A percentile compares a stretch with the other conserved stretches of the same genome.
phyloP scores from a whole-genome alignment of 208 protist genomes.

The Leishmania amazonensis region DNA sequence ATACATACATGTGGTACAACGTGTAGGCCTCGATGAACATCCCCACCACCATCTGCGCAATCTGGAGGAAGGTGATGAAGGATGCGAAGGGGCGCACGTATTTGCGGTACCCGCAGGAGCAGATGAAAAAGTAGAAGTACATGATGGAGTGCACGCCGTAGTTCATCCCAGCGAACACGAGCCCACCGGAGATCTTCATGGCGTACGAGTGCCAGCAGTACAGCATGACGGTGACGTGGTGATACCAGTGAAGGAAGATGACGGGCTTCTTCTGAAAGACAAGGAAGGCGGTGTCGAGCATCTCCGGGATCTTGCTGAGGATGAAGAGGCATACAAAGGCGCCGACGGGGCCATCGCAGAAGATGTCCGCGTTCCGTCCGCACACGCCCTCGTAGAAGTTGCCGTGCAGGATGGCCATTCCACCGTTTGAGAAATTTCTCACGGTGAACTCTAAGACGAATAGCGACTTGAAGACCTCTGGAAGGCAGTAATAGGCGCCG shows the following conservation, averaged over 20 bases:
- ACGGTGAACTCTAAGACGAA: constrained; percentile 19
- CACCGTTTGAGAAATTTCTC: constrained; percentile 20
- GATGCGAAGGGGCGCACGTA: constrained; percentile 77
- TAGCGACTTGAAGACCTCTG: constrained; percentile 38
- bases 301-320: constrained; percentile 88
- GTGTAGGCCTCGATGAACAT: constrained; percentile 57
- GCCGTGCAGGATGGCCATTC: constrained; percentile 18
- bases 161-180: constrained; percentile 94
- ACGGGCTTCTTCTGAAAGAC: constrained; percentile 85
- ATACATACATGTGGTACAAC: constrained; percentile 49
- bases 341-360: constrained; percentile 62
- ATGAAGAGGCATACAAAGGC: constrained; percentile 76
- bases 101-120: constrained; percentile 55
- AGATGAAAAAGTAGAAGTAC: constrained; percentile 95
- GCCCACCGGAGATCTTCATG: constrained; percentile 45
- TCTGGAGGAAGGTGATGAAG: constrained; percentile 87
- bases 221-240: constrained; percentile 93
- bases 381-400: constrained; percentile 64
- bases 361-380: constrained; percentile 45
- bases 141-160: constrained; percentile 95
- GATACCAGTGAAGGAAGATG: constrained; percentile 93
- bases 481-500: constrained; percentile 64
- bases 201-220: constrained; percentile 92
- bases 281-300: constrained; percentile 88
- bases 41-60: constrained; percentile 94